Conservation (phyloP, 345 rosid species). For the Linum tenue region DNA sequence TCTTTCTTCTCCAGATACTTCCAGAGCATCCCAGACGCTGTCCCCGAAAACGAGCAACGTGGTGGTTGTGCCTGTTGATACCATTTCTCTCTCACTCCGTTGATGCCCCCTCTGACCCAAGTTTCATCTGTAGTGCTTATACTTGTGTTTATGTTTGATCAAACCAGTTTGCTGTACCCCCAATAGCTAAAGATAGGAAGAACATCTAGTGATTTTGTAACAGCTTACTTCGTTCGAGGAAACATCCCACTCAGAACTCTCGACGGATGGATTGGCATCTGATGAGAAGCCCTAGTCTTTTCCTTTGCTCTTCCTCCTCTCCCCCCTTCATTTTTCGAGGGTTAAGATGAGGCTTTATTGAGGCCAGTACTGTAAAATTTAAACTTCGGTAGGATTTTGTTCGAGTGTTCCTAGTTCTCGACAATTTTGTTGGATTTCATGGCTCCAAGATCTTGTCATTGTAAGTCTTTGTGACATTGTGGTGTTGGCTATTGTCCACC, state of each 20-base stretch:
- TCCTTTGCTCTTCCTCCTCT: not conserved
- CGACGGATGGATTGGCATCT: not conserved
- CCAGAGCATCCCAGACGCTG: conserved; percentile 70
- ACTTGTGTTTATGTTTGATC: no score
- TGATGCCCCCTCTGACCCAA: not conserved
- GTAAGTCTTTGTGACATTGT: no score
- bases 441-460: no score
- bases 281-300: not conserved
- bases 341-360: not conserved
- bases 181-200: no score
- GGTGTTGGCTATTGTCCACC: no score
- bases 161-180: no score
- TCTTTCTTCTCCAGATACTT: conserved; percentile 52
- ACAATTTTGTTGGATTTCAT: no score
- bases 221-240: no score
- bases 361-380: not conserved
- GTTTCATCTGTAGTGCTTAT: not conserved
- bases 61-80: conserved; percentile 86
- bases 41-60: conserved; percentile 68
- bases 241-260: not conserved
- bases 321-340: not conserved
- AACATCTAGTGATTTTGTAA: no score
- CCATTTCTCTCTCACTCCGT: not conserved
- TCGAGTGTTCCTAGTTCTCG: no score
- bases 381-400: no score